Evolutionary conservation across 2,329 filamentous ascomycete genomes (phyloP), one percentile per base, ranked within the genome.

Genomic region (Trichoderma sp.): DNA sequence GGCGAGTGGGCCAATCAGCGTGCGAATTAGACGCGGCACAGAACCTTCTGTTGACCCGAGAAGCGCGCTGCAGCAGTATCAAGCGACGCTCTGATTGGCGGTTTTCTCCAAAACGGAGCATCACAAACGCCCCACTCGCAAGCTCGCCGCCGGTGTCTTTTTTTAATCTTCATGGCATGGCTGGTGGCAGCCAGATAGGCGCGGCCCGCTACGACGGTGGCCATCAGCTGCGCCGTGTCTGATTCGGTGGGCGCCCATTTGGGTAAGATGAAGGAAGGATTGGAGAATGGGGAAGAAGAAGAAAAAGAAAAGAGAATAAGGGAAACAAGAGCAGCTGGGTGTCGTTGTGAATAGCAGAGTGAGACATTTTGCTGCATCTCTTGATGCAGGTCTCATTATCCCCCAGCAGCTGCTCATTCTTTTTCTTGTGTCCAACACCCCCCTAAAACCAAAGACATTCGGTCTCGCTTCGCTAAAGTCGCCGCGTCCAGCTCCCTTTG

Each of bases 151-250:
- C 31, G 70, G 40, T 53, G 29, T 43, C 29, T 53, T 33, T 24
- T 66, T 53, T 64, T 55, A 69, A 66, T 66, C 53, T 6, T 31
- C 27, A 16, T 52, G 64, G 55, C 27, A 16, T 52, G 64, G 64
- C 61, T 61, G 59, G 65, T 69, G 68, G 62, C 68, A 67, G 33
- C 57, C 63, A 72, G 70, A 71, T 72, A 70, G 68, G 71, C 71
- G 71, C 71, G 71, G 70, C 49, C 70, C 71, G 71, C 61, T 57
- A 24, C 19, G 43, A 49, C 52, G 40, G 53, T 66, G 61, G 56
- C 47, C 65, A 55, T 61, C 43, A 33, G 47, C 16, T 60, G 64
- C 64, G 40, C 64, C 64, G 64, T 67, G 64, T 59, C 40, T 43
- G 40, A 43, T 29, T 10, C 10, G n/a, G 21, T 13, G 47, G 8